phyloP scores from a whole-genome alignment of 2,329 filamentous ascomycete genomes.

The Parasarocladium wereldwijsianum region DNA sequence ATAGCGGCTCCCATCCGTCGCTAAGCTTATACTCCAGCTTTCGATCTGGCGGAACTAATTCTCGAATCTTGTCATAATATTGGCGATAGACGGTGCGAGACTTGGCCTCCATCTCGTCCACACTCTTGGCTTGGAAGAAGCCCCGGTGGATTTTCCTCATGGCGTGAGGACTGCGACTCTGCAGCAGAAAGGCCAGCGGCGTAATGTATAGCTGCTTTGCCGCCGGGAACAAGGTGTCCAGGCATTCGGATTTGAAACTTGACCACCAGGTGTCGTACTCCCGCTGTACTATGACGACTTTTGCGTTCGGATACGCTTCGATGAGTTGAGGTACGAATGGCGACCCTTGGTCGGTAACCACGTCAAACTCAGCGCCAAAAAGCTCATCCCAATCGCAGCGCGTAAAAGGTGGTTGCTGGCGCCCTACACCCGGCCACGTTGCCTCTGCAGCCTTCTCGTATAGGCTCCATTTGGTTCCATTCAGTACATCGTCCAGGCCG shows the following conservation, averaged over 20 bases:
- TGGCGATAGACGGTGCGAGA: conserved; percentile 13
- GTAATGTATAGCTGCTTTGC: conserved; percentile 8
- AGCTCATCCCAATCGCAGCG: conserved; percentile 18
- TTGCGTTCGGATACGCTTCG: conserved; percentile 17
- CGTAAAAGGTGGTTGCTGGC: no score
- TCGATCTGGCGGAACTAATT: conserved; percentile 11
- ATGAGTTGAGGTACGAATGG: conserved; percentile 15
- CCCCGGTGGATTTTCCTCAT: conserved; percentile 14
- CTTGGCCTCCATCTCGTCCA: conserved; percentile 10
- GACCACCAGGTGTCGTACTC: conserved; percentile 17
- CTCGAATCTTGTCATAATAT: conserved; percentile 14
- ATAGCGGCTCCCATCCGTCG: conserved; percentile 22
- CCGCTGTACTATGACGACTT: conserved; percentile 17
- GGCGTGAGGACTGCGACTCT: conserved; percentile 11
- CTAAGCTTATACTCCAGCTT: conserved; percentile 17
- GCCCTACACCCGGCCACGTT: conserved; percentile 4
- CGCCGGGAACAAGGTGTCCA: conserved; percentile 11
- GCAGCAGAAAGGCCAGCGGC: conserved; percentile 17
- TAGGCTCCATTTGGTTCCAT: conserved; percentile 1
- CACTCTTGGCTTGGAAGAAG: conserved; percentile 11
- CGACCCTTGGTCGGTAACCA: conserved; percentile 14
- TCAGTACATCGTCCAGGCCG: conserved; percentile 2
- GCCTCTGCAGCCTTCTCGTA: conserved; percentile 5
- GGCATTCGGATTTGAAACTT: conserved; percentile 16
- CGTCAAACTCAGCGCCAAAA: conserved; percentile 14